Base-by-base conservation (phyloP, 2,329 filamentous ascomycete genomes). In the Simplicillium sp. region DNA sequence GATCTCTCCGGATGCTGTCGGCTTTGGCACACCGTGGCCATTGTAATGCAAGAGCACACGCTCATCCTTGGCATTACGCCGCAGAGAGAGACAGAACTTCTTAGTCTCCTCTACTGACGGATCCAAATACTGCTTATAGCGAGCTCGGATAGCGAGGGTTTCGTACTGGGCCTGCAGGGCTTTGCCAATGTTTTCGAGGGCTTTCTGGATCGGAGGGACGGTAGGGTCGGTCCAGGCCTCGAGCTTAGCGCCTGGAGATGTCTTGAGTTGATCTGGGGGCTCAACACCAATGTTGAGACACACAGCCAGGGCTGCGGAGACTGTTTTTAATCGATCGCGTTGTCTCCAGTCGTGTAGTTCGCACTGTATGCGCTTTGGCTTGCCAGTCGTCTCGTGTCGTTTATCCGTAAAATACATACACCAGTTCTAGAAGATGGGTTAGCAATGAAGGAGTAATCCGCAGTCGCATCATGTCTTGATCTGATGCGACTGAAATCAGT, bases 351-450 rank as follows among this genome's bases (percentile, higher is more conserved):
- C 92, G 57, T 94, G 85, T 6, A 94, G 67, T 47, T 79, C 71
- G 50, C 76, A 77, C 18, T 66, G 61, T 14, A 71, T 73, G 39
- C 78, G 74, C 57, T 88, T 87, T 13, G 88, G 87, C 50, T 89
- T 87, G 16, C 88, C 92, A 29, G 87, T 90, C 16, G 87, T 92
- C 59, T 97, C 92, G 64, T 98, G 92, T 40, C 90, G 83, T 64
- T 97, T 97, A 63, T 98, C 92, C 48, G 90, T 96, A 62, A 86
- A 98, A 65, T 98, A 98, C 90, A 97, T 97, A 69, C 95, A 97
- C 79, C 94, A 98, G 50, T 87, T 94, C 84, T 95, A 62, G 20
- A 25, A 25, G 33, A 11, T 31, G 7, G 33, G 32, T 39, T 13
- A 25, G 20, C 9, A 25, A 25, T 25, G 20, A 25, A 9, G 9